Percentiles rank a stretch among this genome's conserved stretches.
Conservation (phyloP, 768 basidiomycete genomes). For the Hysterangium stoloniferum region DNA sequence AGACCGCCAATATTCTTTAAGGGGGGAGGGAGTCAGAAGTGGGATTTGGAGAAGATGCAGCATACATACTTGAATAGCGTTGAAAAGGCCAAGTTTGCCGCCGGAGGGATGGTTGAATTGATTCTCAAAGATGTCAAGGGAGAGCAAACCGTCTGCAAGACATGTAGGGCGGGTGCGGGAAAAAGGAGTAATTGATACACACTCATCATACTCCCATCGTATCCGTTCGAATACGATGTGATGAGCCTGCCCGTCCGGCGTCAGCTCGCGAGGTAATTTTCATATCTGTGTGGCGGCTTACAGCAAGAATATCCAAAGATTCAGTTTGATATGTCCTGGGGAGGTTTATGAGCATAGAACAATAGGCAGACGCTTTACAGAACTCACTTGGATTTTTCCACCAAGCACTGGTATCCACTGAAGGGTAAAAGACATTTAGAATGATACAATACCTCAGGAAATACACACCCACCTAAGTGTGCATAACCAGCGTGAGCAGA, state of each 20-base stretch:
- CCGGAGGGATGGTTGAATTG: conserved; percentile 24
- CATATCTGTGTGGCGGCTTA: neutral
- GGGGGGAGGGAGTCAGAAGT: neutral
- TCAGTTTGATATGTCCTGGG: conserved; percentile 38
- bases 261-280: neutral
- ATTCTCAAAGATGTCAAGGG: conserved; percentile 22
- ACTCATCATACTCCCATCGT: conserved; percentile 25
- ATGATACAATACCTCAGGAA: conserved; percentile 25
- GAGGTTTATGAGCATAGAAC: neutral
- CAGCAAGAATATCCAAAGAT: conserved; percentile 19
- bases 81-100: conserved; percentile 24
- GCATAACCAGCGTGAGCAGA: neutral
- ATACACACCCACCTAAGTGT: conserved; percentile 1
- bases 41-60: neutral
- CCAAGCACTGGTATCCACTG: conserved; percentile 59
- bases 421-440: conserved; percentile 48
- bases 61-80: conserved; percentile 22
- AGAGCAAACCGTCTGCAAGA: conserved; percentile 22
- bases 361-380: neutral
- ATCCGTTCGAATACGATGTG: conserved; percentile 28
- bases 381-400: conserved; percentile 67
- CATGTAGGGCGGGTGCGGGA: neutral
- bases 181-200: neutral
- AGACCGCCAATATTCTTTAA: conserved; percentile 41
- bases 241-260: conserved; percentile 23